phyloP scores from a whole-genome alignment of 148 eudicot genomes.

The Fagopyrum tataricum region DNA sequence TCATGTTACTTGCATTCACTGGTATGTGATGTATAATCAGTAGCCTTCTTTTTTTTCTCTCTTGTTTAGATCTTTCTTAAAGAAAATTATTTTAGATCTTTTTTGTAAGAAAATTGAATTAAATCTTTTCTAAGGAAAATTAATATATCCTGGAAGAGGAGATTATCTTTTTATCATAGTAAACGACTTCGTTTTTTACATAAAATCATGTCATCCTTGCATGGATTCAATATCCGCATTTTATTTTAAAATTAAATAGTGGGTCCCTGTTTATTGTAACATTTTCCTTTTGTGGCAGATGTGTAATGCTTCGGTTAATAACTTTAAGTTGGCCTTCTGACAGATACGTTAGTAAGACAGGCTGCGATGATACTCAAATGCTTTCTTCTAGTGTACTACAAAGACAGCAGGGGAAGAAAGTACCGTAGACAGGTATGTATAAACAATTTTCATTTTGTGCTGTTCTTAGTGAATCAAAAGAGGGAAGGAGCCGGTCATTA shows the following conservation, averaged over 20 bases:
- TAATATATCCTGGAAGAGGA: background rate
- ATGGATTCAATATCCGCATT: background rate
- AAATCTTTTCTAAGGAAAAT: no score
- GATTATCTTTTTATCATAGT: background rate
- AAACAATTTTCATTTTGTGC: background rate
- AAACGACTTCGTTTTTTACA: background rate
- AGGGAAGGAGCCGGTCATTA: background rate
- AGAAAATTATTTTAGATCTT: no score
- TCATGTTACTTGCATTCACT: background rate
- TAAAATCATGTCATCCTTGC: background rate
- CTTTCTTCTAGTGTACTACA: constrained; percentile 75
- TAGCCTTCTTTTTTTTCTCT: background rate
- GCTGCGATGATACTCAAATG: constrained; percentile 83
- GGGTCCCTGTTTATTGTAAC: background rate
- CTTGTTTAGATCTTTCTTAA: background rate
- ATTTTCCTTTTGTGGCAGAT: background rate
- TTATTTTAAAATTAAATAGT: background rate
- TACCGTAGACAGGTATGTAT: constrained; percentile 79
- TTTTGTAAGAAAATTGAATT: no score
- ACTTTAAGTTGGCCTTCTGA: constrained; percentile 14
- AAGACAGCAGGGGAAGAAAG: constrained; percentile 77
- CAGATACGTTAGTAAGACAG: constrained; percentile 91
- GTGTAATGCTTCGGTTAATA: background rate
- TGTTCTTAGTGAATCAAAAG: background rate
- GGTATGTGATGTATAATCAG: background rate